Evolutionary conservation across 805 yeast genomes (phyloP).

Genomic region (Kodamaea hsintzibuensis): DNA sequence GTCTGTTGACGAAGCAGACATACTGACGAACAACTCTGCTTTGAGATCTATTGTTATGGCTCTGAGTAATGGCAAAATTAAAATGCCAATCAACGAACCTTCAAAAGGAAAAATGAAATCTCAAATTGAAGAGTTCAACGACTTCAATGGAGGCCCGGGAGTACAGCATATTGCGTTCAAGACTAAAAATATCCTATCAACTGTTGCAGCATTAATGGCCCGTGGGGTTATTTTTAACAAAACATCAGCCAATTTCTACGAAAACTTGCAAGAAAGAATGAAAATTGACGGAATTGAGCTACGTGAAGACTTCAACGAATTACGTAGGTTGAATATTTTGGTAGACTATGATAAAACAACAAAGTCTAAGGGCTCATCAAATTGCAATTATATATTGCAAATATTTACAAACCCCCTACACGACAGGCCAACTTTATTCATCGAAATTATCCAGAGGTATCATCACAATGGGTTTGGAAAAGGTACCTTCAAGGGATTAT

Average conservation of each 20-base stretch:
- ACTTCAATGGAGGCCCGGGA: slow-evolving; percentile 77
- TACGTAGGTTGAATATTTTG: slow-evolving; percentile 57
- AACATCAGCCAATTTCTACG: slow-evolving; percentile 61
- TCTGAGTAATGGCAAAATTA: slow-evolving; percentile 59
- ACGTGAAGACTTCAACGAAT: slow-evolving; percentile 50
- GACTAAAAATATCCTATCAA: slow-evolving; percentile 58
- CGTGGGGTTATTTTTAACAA: slow-evolving; percentile 72
- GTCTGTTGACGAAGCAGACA: slow-evolving; percentile 80
- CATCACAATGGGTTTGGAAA: slow-evolving; percentile 88
- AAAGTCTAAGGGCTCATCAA: slow-evolving; percentile 19
- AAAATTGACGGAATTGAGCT: slow-evolving; percentile 43
- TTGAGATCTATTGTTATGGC: slow-evolving; percentile 78
- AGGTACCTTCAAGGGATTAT: slow-evolving; percentile 81
- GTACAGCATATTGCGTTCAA: slow-evolving; percentile 78
- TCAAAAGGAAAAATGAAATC: slow-evolving; percentile 65
- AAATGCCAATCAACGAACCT: slow-evolving; percentile 87
- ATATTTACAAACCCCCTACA: slow-evolving; percentile 74
- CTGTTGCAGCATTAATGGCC: slow-evolving; percentile 53
- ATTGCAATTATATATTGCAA: slow-evolving; percentile 72
- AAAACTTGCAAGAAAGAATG: slow-evolving; percentile 47
- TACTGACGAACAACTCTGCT: slow-evolving; percentile 70
- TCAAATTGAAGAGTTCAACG: slow-evolving; percentile 81
- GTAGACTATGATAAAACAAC: slow-evolving; percentile 71
- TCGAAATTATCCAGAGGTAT: slow-evolving; percentile 78
- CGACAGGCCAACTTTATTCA: slow-evolving; percentile 79